A percentile compares a stretch with the other conserved stretches of the same genome.
phyloP scores from a whole-genome alignment of 164 flowering plant genomes.

The Magnolia kwangsiensis region DNA sequence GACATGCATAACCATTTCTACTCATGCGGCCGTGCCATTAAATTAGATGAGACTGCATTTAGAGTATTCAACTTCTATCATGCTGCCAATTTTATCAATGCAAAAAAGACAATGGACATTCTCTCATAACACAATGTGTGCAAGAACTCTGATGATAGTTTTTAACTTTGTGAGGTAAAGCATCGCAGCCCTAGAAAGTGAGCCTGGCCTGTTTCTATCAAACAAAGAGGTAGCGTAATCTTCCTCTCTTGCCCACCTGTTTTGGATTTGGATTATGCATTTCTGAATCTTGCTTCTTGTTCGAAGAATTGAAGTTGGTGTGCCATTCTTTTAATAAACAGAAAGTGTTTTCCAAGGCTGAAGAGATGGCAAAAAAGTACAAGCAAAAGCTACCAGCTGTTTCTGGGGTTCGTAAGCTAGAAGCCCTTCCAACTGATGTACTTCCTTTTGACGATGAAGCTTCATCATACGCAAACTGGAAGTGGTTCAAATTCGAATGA shows the following conservation, averaged over 20 bases:
- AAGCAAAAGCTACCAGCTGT: constrained; percentile 49
- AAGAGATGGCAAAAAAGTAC: constrained; percentile 81
- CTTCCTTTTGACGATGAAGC: constrained; percentile 62
- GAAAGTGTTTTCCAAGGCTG: constrained; percentile 84
- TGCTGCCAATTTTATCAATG: neutral
- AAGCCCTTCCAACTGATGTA: constrained; percentile 30
- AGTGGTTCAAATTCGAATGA: constrained; percentile 74
- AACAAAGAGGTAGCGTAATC: constrained; percentile 62
- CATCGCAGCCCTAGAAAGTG: constrained; percentile 83
- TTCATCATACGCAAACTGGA: constrained; percentile 68
- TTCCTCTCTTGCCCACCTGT: neutral
- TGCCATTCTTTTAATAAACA: constrained; percentile 17
- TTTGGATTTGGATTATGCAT: neutral
- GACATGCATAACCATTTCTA: too few species aligned
- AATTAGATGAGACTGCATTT: neutral
- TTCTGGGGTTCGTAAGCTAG: constrained; percentile 27
- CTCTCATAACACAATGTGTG: neutral
- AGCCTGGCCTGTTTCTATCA: constrained; percentile 79
- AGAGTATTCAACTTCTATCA: neutral
- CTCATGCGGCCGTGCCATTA: neutral
- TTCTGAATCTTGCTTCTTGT: neutral
- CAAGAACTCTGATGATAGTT: neutral
- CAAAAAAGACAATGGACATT: neutral
- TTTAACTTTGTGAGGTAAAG: constrained; percentile 35
- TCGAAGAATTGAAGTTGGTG: neutral